Percentiles rank a stretch among this genome's conserved stretches.
Conservation (phyloP, 495 filamentous ascomycete genomes). For the Aspergillus ostianus region DNA sequence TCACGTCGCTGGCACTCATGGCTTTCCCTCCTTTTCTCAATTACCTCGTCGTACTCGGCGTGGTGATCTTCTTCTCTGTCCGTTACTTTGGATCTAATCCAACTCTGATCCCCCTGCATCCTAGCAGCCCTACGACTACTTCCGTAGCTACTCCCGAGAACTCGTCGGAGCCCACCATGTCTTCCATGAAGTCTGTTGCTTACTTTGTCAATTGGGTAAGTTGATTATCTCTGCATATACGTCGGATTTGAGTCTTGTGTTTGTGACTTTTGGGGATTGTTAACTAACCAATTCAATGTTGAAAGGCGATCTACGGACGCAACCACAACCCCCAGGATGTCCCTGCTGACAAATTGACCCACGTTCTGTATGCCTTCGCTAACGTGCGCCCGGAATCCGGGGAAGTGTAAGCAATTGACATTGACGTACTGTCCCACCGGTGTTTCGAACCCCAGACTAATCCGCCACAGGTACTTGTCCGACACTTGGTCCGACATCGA, state of each 20-base stretch:
- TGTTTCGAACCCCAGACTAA: conserved; percentile 4
- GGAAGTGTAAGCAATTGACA: conserved; percentile 60
- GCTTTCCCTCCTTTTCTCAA: conserved; percentile 8
- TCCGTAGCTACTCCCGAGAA: conserved; percentile 12
- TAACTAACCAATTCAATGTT: neutral
- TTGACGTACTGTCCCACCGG: neutral
- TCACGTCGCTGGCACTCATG: conserved; percentile 11
- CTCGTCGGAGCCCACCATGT: conserved; percentile 26
- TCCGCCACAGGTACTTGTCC: conserved; percentile 58
- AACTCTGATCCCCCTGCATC: conserved; percentile 12
- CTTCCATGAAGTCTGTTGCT: conserved; percentile 43
- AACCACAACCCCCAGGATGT: conserved; percentile 85
- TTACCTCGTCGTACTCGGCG: conserved; percentile 8
- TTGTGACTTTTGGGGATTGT: neutral
- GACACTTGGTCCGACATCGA: conserved; percentile 84
- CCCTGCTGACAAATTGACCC: conserved; percentile 83
- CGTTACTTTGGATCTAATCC: conserved; percentile 23
- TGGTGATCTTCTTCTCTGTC: conserved; percentile 19
- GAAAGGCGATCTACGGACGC: conserved; percentile 80
- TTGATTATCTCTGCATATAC: conserved; percentile 4
- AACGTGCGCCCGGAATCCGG: conserved; percentile 73
- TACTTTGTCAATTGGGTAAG: conserved; percentile 61
- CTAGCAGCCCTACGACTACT: neutral
- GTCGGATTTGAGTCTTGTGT: neutral
- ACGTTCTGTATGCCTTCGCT: conserved; percentile 89